These are phyloP conservation scores for Mortierella hygrophila DNA, from an alignment of 192 early-diverging fungal species.

Conservation along the genomic window DNA sequence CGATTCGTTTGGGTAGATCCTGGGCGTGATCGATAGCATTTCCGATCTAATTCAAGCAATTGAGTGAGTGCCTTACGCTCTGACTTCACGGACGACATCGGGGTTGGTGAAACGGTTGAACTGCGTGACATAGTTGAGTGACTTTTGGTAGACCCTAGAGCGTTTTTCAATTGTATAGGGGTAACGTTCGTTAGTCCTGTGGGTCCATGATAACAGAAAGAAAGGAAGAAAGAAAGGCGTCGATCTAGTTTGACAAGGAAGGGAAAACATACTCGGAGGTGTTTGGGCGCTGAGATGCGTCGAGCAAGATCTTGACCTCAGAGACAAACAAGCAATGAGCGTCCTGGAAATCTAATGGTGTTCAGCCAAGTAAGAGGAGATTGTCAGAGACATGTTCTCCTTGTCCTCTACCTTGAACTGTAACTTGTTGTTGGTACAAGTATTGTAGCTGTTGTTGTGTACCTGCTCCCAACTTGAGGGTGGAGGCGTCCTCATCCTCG, in stretches of 20 bases:
- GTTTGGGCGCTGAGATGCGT: conserved; percentile 66
- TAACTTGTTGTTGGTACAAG: neutral
- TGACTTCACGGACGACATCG: conserved; percentile 87
- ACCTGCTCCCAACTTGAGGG: conserved; percentile 73
- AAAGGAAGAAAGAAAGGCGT: neutral
- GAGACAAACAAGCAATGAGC: conserved; percentile 80
- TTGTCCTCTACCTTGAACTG: neutral
- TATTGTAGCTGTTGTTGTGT: neutral
- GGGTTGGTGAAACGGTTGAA: conserved; percentile 90
- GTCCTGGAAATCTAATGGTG: conserved; percentile 71
- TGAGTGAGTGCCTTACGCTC: conserved; percentile 64
- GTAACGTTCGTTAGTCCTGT: neutral
- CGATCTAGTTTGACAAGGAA: neutral
- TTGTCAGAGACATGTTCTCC: neutral
- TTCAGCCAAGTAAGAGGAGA: conserved; percentile 14
- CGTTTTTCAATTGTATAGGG: neutral
- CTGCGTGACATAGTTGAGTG: conserved; percentile 85
- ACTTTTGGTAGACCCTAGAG: conserved; percentile 82
- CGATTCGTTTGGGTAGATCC: neutral
- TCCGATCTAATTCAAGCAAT: conserved; percentile 15
- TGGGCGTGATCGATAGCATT: neutral
- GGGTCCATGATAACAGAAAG: neutral
- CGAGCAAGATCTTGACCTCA: conserved; percentile 78
- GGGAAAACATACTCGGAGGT: conserved; percentile 56
- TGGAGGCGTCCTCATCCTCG: conserved; percentile 75